phyloP scores from a whole-genome alignment of 2,329 filamentous ascomycete species.

The Tympanopsis confertula region DNA sequence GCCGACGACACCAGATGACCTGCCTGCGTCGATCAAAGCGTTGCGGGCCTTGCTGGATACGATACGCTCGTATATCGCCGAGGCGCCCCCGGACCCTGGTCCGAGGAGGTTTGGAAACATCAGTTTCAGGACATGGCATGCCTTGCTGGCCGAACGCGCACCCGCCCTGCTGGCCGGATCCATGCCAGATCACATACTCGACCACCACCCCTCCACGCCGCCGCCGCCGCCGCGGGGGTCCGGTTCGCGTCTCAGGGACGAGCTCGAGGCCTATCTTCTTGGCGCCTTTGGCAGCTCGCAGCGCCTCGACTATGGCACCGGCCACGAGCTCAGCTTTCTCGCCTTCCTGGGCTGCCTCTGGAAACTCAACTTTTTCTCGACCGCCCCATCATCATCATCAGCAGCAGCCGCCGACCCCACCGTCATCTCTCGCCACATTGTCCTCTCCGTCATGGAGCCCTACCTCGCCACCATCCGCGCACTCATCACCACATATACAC shows the following conservation, averaged over 20 bases:
- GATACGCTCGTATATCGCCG: slow-evolving; percentile 57
- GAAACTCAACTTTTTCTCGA: slow-evolving; percentile 74
- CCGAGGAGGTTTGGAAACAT: slow-evolving; percentile 89
- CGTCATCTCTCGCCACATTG: slow-evolving; percentile 67
- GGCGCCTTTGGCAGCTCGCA: slow-evolving; percentile 82
- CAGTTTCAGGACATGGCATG: slow-evolving; percentile 77
- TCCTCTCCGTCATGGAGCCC: slow-evolving; percentile 71
- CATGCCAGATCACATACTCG: slow-evolving; percentile 29
- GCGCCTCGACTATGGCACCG: slow-evolving; percentile 87
- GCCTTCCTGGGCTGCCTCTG: slow-evolving; percentile 83
- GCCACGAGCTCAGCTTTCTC: slow-evolving; percentile 88
- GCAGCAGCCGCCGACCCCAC: slow-evolving; percentile 32
- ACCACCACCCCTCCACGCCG: slow-evolving; percentile 12
- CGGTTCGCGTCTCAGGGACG: slow-evolving; percentile 35
- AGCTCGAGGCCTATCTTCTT: slow-evolving; percentile 69
- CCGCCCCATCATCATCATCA: too few species aligned
- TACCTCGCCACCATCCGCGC: slow-evolving; percentile 72
- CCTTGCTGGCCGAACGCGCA: slow-evolving; percentile 50
- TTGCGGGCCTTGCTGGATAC: slow-evolving; percentile 58
- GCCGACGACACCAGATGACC: too few species aligned
- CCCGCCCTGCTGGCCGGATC: slow-evolving; percentile 42
- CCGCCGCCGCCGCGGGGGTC: slow-evolving; percentile 14
- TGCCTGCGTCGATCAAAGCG: slow-evolving; percentile 45
- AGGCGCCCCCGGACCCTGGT: slow-evolving; percentile 73
- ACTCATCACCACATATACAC: slow-evolving; percentile 78